Evolutionary conservation across 2,329 filamentous ascomycete genomes (phyloP), one percentile per base, ranked within the genome.

Genomic region (Fusarium neocosmosporiellum): DNA sequence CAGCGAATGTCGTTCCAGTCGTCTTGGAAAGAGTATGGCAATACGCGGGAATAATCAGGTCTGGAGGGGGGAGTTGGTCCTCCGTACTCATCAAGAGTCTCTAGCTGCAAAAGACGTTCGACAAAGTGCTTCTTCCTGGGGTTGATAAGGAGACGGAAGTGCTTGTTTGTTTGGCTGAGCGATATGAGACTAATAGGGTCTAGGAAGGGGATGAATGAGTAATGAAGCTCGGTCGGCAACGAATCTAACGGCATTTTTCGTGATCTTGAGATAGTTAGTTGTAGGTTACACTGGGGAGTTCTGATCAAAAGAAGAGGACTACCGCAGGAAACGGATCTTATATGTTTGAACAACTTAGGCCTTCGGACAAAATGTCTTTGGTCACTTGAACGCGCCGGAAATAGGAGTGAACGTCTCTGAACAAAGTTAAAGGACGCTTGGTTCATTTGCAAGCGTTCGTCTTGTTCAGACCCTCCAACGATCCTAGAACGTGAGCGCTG

Each of bases 171-270:
- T 20, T 73, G 72, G 48, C 67, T 74, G 22, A 69, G 22, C 5
- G 63, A 69, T 8, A 74, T 62, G 7, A 74, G 61, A 16, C 63
- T 37, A 24, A 66, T 57, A 3, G 71, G 73, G 6, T 75, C 71
- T n/a, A 75, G 67, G 2, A 69, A 59, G 4, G 69, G 61, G 36
- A 71, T 63, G 31, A 71, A 54, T 27, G 61, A 61, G 27, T 63
- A 69, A 20, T 75, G 71, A 6, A 74, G 34, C 37, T 74, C 71
- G n/a, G 8, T 55, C 1, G 71, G 70, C 16, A 74, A 14, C 9
- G 16, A 7, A 3, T 63, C 39, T 2, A 61, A n/a, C 20, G 22
- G 14, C 59, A 71, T 72, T n/a, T n/a, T 67, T 13, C 8, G 20
- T 29, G 24, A 57, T 57, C 1, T 10, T 27, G n/a, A n/a, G n/a